Conservation (phyloP, 78 protist genomes). For the Cavenderia fasciculata region DNA sequence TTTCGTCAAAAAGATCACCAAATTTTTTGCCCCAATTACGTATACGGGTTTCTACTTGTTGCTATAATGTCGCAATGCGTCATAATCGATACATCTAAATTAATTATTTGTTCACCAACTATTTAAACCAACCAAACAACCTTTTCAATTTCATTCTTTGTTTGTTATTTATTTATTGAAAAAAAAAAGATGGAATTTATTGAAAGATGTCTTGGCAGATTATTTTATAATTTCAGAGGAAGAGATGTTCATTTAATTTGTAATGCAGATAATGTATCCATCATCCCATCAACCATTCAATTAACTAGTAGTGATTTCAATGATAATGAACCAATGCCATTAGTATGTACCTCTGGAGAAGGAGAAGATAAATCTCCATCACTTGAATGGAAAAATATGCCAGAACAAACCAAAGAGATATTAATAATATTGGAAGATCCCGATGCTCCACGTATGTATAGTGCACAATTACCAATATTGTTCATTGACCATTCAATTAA, state of each 20-base stretch:
- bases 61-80: too few relatives aligned
- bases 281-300: neutral
- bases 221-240: constrained; percentile 1
- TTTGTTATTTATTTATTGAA: too few relatives aligned
- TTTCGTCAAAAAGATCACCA: too few relatives aligned
- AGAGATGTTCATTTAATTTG: constrained; percentile 1
- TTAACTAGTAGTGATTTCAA: neutral
- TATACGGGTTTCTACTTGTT: too few relatives aligned
- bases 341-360: neutral
- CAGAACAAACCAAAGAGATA: neutral
- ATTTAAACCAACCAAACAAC: too few relatives aligned
- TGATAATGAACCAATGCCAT: constrained; percentile 27
- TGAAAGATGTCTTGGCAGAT: constrained; percentile 9
- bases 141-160: too few relatives aligned
- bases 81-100: too few relatives aligned
- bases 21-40: too few relatives aligned
- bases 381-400: neutral
- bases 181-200: neutral
- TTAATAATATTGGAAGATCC: constrained; percentile 8
- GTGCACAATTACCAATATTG: too few relatives aligned
- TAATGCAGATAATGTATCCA: neutral
- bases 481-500: too few relatives aligned
- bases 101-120: too few relatives aligned
- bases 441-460: constrained; percentile 42
- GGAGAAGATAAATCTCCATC: constrained; percentile 4